Conservation (phyloP, 257 asterid genomes). For the Anisodus tanguticus region DNA sequence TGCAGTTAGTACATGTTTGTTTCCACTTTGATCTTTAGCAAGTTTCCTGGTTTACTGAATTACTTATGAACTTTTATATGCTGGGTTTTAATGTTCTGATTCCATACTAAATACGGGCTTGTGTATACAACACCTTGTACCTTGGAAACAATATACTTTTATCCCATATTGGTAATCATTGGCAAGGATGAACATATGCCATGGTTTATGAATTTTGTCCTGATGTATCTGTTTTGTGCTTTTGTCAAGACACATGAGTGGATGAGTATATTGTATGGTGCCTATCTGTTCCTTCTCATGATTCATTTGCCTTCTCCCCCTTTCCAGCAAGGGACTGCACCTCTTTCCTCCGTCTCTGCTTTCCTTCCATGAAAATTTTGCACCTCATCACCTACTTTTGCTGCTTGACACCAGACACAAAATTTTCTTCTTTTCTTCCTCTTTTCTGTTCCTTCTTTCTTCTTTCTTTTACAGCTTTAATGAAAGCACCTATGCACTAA, state of each 20-base stretch:
- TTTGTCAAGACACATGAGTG: neutral
- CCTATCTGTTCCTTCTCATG: neutral
- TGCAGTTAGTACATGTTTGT: neutral
- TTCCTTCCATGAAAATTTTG: neutral
- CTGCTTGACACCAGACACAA: neutral
- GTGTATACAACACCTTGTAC: neutral
- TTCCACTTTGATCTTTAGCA: neutral
- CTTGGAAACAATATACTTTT: neutral
- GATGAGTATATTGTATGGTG: neutral
- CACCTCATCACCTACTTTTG: neutral
- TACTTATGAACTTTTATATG: neutral
- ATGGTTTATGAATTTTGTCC: neutral
- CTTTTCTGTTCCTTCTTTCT: no score
- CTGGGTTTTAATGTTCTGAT: neutral
- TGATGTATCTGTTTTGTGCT: neutral
- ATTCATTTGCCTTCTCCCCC: neutral
- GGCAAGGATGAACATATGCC: neutral
- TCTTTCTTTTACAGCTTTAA: no score
- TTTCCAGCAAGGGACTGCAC: neutral
- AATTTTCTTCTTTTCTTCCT: neutral
- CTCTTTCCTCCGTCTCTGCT: neutral
- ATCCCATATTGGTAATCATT: neutral
- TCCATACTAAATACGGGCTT: neutral
- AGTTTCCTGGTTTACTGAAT: neutral
- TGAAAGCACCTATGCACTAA: neutral